Percentiles rank a stretch among this genome's conserved stretches.
Evolutionary conservation across 129 eudicot species (phyloP).

Genomic region (Calendula officinalis): DNA sequence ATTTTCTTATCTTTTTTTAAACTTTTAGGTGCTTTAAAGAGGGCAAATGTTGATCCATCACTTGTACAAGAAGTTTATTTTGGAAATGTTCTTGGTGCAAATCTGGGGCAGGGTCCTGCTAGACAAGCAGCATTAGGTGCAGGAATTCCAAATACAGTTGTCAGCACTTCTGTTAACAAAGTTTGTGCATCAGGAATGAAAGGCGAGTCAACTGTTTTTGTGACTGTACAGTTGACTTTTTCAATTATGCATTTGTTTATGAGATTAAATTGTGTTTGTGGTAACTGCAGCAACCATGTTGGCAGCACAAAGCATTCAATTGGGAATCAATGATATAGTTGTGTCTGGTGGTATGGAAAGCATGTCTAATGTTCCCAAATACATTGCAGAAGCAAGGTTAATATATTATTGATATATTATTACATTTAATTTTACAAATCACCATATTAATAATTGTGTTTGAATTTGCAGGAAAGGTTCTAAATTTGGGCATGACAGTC

Average conservation of each 20-base stretch:
- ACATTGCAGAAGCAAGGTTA: conserved; percentile 78
- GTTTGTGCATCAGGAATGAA: conserved; percentile 93
- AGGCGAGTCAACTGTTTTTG: too few species aligned
- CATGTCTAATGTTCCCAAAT: conserved; percentile 90
- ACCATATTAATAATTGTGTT: background rate
- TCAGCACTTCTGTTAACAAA: conserved; percentile 82
- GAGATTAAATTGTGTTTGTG: conserved; percentile 20
- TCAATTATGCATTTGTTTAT: conserved; percentile 1
- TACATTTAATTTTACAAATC: conserved; percentile 9
- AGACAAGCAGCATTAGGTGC: conserved; percentile 65
- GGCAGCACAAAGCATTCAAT: conserved; percentile 87
- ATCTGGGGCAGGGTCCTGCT: conserved; percentile 37
- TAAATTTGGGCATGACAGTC: background rate
- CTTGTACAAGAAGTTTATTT: conserved; percentile 90
- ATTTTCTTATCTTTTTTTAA: conserved; percentile 5
- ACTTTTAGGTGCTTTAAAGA: conserved; percentile 78
- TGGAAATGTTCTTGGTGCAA: too few species aligned
- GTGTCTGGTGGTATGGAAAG: conserved; percentile 95
- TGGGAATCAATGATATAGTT: conserved; percentile 77
- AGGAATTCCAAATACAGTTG: conserved; percentile 71
- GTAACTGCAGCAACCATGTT: conserved; percentile 78
- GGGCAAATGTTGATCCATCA: conserved; percentile 86
- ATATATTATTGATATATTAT: conserved; percentile 21
- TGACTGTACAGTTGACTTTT: background rate
- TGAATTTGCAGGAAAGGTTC: background rate